A percentile compares a stretch with the other conserved stretches of the same genome.
Evolutionary conservation across 2,329 filamentous ascomycete species (phyloP).

Genomic region (Paraphaeosphaeria sporulosa): DNA sequence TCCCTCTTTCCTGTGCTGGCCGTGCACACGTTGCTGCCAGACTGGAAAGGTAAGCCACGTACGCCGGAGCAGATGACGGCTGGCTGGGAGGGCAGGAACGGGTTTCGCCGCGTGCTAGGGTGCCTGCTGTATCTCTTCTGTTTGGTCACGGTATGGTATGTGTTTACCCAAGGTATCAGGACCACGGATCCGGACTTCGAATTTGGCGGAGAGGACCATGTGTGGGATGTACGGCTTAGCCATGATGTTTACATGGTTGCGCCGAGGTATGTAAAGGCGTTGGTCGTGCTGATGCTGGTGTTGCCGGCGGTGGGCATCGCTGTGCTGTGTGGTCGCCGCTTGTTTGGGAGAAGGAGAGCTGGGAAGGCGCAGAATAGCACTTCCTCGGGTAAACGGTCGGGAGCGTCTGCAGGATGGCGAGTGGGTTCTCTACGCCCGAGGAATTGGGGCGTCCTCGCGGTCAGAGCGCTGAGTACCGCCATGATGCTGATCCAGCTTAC

Average conservation of each 20-base stretch:
- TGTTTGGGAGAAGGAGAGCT: neutral
- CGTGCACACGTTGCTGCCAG: neutral
- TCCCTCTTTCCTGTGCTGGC: neutral
- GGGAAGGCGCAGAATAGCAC: neutral
- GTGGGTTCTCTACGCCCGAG: neutral
- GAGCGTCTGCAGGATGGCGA: neutral
- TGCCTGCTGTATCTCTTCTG: neutral
- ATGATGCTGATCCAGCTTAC: conserved; percentile 1
- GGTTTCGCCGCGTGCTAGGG: neutral
- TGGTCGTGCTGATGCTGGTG: neutral
- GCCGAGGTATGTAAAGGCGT: neutral
- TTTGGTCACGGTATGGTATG: neutral
- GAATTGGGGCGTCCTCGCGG: neutral
- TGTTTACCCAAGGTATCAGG: neutral
- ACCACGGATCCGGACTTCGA: conserved; percentile 1
- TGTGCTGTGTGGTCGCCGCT: neutral
- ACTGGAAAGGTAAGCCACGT: neutral
- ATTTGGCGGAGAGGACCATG: neutral
- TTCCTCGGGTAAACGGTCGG: neutral
- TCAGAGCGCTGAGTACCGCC: neutral
- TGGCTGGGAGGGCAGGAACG: neutral
- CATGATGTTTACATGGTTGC: neutral
- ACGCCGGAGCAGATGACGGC: neutral
- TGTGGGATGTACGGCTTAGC: neutral
- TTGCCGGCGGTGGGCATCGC: neutral